Base-by-base conservation (phyloP, 306 rosid genomes). In the Quercus robur region DNA sequence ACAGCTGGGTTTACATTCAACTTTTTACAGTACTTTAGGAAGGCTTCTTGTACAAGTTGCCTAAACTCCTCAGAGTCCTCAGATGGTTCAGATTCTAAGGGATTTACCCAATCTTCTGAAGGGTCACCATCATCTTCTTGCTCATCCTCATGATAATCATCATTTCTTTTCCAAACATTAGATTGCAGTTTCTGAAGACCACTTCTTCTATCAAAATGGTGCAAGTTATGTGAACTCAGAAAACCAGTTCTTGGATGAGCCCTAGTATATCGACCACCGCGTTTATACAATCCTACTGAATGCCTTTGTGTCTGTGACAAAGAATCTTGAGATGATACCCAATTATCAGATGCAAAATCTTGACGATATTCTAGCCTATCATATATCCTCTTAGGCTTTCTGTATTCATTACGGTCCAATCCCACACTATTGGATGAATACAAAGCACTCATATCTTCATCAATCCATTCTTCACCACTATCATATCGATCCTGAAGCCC, bases 31-130 rank as follows among this genome's bases (percentile, higher is more conserved):
- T 84, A 93, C 71, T 70, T 77, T 78, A 94, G 76, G 86, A 94
- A 94, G 79, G 93, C 87, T 23, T 91, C 95, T 68, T 91, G 89
- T 56, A 91, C 91, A 88, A 88, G 78, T 87, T 87, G 94, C 76
- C 81, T 82, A 76, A 94, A 94, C 87, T 93, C 92, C 61, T 91
- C 96, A 56, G 97, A 87, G 66, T 90, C 94, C 88, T 91, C 97
- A 4, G 88, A 49, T 46, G 91, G 92, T 77, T 88, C 91, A 61
- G 85, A 75, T 76, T 86, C 93, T 57, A 83, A 82, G 76, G 88
- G 83, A 80, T 23, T 76, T 38, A 20, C 61, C 89, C 81, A 85
- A 83, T 88, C 90, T 81, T 92, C 94, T 78, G 86, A 87, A 80
- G 84, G 79, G 73, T 83, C 87, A 76, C 84, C 91, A 71, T 89